Conservation (phyloP, 176 grass and related monocot species). For the Zizania latifolia region DNA sequence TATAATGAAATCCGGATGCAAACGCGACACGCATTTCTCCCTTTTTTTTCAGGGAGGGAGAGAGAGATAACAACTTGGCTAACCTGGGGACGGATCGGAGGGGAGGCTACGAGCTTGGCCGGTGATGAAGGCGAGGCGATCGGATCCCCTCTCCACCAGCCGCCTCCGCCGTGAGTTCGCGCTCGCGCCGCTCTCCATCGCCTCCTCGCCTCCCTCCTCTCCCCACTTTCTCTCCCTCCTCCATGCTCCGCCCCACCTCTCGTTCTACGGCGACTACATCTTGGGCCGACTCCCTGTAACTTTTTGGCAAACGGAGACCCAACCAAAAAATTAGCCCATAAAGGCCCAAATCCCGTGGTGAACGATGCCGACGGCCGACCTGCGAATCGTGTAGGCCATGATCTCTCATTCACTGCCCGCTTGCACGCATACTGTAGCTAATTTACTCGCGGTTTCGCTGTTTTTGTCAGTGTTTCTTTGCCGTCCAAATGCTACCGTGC, state of each 20-base stretch:
- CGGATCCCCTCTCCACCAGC: conserved; percentile 77
- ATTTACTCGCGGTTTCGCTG: not conserved
- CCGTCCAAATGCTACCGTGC: not conserved
- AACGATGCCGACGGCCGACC: not conserved
- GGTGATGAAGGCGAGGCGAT: conserved; percentile 79
- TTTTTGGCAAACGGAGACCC: not conserved
- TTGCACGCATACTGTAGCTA: not conserved
- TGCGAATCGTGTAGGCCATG: not conserved
- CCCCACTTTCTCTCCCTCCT: not conserved
- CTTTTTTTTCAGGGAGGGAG: no score
- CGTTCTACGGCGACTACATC: not conserved
- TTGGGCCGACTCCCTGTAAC: not conserved
- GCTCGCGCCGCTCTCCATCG: conserved; percentile 47
- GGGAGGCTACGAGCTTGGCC: conserved; percentile 33
- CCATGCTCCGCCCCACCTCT: not conserved
- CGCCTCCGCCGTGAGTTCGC: conserved; percentile 47
- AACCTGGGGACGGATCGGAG: conserved; percentile 29
- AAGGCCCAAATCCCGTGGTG: no score
- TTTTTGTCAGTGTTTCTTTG: not conserved
- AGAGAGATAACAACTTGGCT: not conserved
- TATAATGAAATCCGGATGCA: no score
- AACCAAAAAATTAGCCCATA: not conserved
- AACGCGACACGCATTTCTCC: no score
- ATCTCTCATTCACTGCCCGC: not conserved
- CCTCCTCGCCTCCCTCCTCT: not conserved